Percentiles rank a stretch among this genome's conserved stretches.
Evolutionary conservation across 192 early-diverging fungal genomes (phyloP).

Genomic region (Mortierella antarctica): DNA sequence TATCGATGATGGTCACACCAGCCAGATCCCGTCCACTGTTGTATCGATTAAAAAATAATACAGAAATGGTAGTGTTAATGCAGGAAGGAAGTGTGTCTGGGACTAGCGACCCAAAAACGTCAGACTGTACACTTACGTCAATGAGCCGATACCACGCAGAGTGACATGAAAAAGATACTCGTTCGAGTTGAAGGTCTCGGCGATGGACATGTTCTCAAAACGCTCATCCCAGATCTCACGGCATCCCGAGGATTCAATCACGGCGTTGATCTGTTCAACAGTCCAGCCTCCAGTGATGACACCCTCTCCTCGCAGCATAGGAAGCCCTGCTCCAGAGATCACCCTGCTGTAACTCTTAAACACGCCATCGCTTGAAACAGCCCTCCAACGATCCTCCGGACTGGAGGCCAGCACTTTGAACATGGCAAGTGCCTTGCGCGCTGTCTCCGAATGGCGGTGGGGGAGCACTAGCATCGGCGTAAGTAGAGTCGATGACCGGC

Average conservation of each 20-base stretch:
- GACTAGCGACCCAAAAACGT: not conserved
- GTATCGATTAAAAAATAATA: conserved; percentile 13
- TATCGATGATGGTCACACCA: conserved; percentile 60
- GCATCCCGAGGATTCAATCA: conserved; percentile 57
- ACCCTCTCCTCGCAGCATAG: conserved; percentile 62
- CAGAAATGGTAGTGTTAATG: not conserved
- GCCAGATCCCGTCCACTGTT: conserved; percentile 59
- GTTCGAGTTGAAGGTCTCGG: conserved; percentile 62
- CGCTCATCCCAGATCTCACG: conserved; percentile 66
- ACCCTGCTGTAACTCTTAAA: conserved; percentile 61
- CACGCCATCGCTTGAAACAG: conserved; percentile 54
- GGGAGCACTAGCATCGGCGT: conserved; percentile 17
- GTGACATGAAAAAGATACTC: conserved; percentile 59
- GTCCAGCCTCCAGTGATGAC: conserved; percentile 61
- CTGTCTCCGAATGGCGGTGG: conserved; percentile 49
- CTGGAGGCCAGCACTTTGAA: conserved; percentile 59
- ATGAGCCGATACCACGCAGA: conserved; percentile 44
- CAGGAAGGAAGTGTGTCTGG: not conserved
- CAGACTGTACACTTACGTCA: conserved; percentile 36
- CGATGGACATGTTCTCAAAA: conserved; percentile 57
- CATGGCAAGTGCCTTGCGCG: conserved; percentile 53
- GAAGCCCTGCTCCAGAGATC: conserved; percentile 51
- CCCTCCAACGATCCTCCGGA: conserved; percentile 59
- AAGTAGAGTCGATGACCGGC: conserved; percentile 30
- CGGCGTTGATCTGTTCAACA: conserved; percentile 63